Evolutionary conservation across 164 flowering plant species (phyloP).

Genomic region (Piper betle): DNA sequence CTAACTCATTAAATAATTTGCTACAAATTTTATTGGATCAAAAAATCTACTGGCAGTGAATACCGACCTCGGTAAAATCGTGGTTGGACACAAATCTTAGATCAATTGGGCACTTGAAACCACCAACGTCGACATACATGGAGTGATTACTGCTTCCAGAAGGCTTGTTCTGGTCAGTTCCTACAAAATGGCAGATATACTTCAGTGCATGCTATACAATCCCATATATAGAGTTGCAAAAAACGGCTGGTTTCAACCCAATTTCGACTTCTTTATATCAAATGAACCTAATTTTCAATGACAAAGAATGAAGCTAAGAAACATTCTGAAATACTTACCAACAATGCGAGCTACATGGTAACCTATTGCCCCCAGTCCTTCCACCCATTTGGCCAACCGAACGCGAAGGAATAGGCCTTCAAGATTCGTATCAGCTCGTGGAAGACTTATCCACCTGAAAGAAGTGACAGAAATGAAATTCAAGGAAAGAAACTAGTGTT

Average conservation of each 20-base stretch:
- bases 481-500: not conserved
- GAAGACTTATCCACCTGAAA: conserved; percentile 56
- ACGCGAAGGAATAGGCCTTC: conserved; percentile 70
- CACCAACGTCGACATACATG: conserved; percentile 42
- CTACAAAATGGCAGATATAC: conserved; percentile 16
- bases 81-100: conserved; percentile 67
- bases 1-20: too few species aligned
- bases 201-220: not conserved
- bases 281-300: not conserved
- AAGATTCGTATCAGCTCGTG: conserved; percentile 21
- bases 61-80: conserved; percentile 67
- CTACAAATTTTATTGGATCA: not conserved
- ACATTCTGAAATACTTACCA: conserved; percentile 23
- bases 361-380: conserved; percentile 53
- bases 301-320: not conserved
- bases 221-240: not conserved
- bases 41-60: too few species aligned
- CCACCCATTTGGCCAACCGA: conserved; percentile 61
- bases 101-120: conserved; percentile 44
- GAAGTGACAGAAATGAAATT: not conserved
- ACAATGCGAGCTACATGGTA: conserved; percentile 65
- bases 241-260: not conserved
- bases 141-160: conserved; percentile 14
- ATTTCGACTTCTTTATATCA: not conserved
- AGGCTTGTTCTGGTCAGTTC: conserved; percentile 16